Percentiles rank a stretch among this genome's conserved stretches.
These are phyloP conservation scores for Stagonosporopsis vannaccii DNA, from an alignment of 2,329 filamentous ascomycete species.

Conservation along the genomic window DNA sequence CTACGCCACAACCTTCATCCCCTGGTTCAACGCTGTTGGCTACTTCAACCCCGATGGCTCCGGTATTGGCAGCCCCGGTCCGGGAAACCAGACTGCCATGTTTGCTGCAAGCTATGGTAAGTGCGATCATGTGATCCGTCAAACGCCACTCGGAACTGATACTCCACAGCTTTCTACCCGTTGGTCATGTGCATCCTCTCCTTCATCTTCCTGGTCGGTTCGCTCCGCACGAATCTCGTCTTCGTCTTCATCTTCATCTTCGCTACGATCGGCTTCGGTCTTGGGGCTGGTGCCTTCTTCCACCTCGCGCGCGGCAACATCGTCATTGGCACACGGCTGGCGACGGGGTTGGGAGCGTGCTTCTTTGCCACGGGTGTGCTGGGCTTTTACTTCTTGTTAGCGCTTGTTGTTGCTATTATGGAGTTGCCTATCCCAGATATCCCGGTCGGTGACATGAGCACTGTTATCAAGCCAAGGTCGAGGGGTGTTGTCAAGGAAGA, in stretches of 20 bases:
- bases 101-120: conserved; percentile 24
- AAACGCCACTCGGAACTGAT: background rate
- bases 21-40: conserved; percentile 21
- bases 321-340: conserved; percentile 9
- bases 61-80: conserved; percentile 21
- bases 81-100: conserved; percentile 17
- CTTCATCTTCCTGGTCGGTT: conserved; percentile 26
- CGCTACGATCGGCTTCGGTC: conserved; percentile 25
- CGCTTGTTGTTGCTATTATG: conserved; percentile 24
- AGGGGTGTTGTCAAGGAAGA: conserved; percentile 21
- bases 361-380: conserved; percentile 23
- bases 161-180: conserved; percentile 21
- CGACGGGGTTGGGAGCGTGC: conserved; percentile 21
- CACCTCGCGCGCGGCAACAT: conserved; percentile 18
- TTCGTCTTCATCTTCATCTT: conserved; percentile 27
- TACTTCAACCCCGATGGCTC: conserved; percentile 28
- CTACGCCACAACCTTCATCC: conserved; percentile 25
- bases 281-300: conserved; percentile 26
- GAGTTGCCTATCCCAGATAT: conserved; percentile 25
- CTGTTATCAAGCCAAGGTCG: conserved; percentile 18
- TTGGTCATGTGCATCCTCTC: conserved; percentile 25
- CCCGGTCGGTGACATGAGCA: conserved; percentile 24
- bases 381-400: conserved; percentile 25
- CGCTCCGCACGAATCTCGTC: conserved; percentile 24
- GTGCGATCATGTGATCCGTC: background rate